phyloP scores from a whole-genome alignment of 805 yeast genomes.

The Wickerhamomyces queroliae region DNA sequence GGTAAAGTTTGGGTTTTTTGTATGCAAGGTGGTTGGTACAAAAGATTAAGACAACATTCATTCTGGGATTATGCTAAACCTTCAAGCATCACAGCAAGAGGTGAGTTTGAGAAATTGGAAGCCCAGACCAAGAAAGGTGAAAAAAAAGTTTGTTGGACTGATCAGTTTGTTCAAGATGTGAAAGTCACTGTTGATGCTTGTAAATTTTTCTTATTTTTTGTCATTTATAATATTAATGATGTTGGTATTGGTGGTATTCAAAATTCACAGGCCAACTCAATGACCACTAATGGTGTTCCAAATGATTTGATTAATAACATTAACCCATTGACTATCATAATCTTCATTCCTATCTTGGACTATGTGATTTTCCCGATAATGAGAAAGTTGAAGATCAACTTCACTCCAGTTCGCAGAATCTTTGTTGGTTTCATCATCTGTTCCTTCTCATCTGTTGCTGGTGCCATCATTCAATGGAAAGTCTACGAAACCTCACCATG shows the following conservation, averaged over 20 bases:
- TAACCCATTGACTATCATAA: conserved; percentile 64
- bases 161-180: conserved; percentile 66
- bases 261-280: conserved; percentile 51
- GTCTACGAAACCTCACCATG: conserved; percentile 68
- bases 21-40: conserved; percentile 33
- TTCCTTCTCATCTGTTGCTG: conserved; percentile 23
- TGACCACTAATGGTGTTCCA: conserved; percentile 69
- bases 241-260: conserved; percentile 44
- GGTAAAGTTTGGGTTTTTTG: conserved; percentile 34
- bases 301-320: conserved; percentile 71
- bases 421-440: conserved; percentile 60
- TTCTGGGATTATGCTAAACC: conserved; percentile 57
- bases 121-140: neutral
- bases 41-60: conserved; percentile 30
- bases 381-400: conserved; percentile 39
- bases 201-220: conserved; percentile 62
- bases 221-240: conserved; percentile 66
- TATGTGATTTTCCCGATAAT: conserved; percentile 44
- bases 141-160: conserved; percentile 42
- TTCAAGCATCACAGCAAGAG: conserved; percentile 21
- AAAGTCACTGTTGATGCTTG: conserved; percentile 58
- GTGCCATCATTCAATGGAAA: conserved; percentile 60
- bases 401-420: conserved; percentile 67
- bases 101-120: conserved; percentile 12
- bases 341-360: conserved; percentile 68